A percentile compares a stretch with the other conserved stretches of the same genome.
Conservation (phyloP, 1,139 yeast genomes). For the Hansenula lynferdii region DNA sequence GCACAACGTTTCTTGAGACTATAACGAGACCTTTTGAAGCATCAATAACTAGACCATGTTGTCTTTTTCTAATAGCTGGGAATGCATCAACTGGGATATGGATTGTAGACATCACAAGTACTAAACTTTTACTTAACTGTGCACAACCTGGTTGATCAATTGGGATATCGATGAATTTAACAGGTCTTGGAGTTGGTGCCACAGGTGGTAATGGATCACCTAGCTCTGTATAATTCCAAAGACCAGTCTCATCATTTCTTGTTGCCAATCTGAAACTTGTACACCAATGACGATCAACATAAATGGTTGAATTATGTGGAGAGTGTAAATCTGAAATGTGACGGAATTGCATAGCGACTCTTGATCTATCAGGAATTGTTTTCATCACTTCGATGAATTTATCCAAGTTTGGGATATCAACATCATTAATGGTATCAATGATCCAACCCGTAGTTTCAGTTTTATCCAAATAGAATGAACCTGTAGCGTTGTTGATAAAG, state of each 20-base stretch:
- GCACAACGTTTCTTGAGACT: conserved; percentile 74
- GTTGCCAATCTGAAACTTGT: conserved; percentile 66
- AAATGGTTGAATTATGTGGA: conserved; percentile 55
- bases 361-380: conserved; percentile 66
- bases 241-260: conserved; percentile 77
- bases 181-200: conserved; percentile 52
- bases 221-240: conserved; percentile 78
- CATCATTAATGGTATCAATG: conserved; percentile 71
- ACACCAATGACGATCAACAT: conserved; percentile 84
- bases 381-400: conserved; percentile 77
- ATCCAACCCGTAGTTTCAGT: conserved; percentile 69
- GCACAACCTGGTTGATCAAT: conserved; percentile 54
- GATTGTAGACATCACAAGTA: conserved; percentile 57
- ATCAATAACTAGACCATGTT: conserved; percentile 79
- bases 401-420: conserved; percentile 67
- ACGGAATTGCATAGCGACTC: conserved; percentile 68
- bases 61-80: conserved; percentile 54
- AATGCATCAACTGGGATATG: conserved; percentile 76
- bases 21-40: conserved; percentile 75
- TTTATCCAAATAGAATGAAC: conserved; percentile 64
- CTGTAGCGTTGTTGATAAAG: conserved; percentile 71
- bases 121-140: conserved; percentile 54
- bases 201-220: conserved; percentile 59
- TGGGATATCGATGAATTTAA: conserved; percentile 69
- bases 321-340: conserved; percentile 81